Base-by-base conservation (phyloP, 805 yeast genomes). In the Schwanniomyces occidentalis region DNA sequence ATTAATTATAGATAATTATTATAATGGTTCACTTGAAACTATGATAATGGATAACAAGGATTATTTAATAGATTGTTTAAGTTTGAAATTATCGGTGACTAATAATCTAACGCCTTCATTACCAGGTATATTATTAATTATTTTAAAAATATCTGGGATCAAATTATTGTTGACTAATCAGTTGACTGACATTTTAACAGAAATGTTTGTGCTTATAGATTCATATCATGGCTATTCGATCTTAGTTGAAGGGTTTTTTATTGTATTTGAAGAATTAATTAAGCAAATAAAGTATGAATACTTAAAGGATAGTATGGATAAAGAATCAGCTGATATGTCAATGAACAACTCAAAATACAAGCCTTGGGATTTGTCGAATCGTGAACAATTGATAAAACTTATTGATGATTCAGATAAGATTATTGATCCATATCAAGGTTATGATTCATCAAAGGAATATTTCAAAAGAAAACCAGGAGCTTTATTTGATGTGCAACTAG, bases 181-280 rank as follows among this genome's bases (percentile, higher is more conserved):
- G 40, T 68, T 91, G 34, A 76, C 70, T 32, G 98, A 91, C 55
- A 69, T 91, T 1, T 64, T 91, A 13, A 75, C 79, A 30, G 78
- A 89, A 3, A 72, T 88, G 42, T 88, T 91, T 55, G 76, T 81
- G 13, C 62, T 90, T 22, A 67, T 91, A 32, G 98, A 91, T 59
- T 69, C 80, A 34, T 91, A 83, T 51, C 96, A 90, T 59, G 95
- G 91, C 0, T 91, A 91, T 55, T 64, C 80, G 2, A 65, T 70
- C 10, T 62, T 93, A 12, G 80, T 86, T 35, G 81, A 81, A 38
- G 86, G 87, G 1, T 81, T 87, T 40, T 85, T 89, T 42, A 59
- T 71, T 3, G 82, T 87, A 0, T 87, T 90, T 49, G 75, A 75
- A 34, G 80, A 78, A 16, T 56, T 86, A 4, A 63, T 80, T 5